A percentile compares a stretch with the other conserved stretches of the same genome.
phyloP scores from a whole-genome alignment of 2,329 filamentous ascomycete genomes.

The Colletotrichum australisinense region DNA sequence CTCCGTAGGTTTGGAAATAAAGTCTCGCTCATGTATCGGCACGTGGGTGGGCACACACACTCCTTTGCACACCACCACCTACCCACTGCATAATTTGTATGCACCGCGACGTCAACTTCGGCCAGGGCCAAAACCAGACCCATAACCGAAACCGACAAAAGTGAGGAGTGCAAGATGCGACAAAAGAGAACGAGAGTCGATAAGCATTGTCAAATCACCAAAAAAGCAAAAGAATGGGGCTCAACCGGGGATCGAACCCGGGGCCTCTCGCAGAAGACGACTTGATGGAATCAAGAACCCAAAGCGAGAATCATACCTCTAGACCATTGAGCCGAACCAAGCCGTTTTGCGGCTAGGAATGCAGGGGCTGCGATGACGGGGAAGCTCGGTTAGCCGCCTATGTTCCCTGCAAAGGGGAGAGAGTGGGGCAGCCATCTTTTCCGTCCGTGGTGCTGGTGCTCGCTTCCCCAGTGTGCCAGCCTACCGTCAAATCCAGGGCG shows the following conservation, averaged over 20 bases:
- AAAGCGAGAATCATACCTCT: constrained; percentile 50
- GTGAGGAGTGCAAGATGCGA: background rate
- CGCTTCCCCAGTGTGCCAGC: background rate
- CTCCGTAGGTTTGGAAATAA: background rate
- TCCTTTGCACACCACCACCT: background rate
- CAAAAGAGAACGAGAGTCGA: background rate
- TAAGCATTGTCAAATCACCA: too few species aligned
- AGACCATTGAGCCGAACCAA: constrained; percentile 43
- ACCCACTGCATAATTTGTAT: background rate
- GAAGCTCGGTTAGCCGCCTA: background rate
- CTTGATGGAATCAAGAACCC: constrained; percentile 27
- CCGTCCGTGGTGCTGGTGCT: background rate
- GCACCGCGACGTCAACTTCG: background rate
- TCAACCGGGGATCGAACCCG: constrained; percentile 47
- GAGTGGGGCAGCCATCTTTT: background rate
- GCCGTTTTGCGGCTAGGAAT: background rate
- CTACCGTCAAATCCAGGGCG: background rate
- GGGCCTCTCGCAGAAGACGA: constrained; percentile 45
- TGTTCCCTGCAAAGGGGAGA: background rate
- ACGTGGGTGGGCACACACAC: too few species aligned
- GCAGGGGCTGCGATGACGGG: background rate
- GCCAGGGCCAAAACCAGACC: background rate
- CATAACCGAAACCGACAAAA: background rate
- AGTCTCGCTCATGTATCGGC: background rate
- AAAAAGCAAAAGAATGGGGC: constrained; percentile 38